Conservation (phyloP, 1,284 basidiomycete species). For the Gymnopus androsaceus region DNA sequence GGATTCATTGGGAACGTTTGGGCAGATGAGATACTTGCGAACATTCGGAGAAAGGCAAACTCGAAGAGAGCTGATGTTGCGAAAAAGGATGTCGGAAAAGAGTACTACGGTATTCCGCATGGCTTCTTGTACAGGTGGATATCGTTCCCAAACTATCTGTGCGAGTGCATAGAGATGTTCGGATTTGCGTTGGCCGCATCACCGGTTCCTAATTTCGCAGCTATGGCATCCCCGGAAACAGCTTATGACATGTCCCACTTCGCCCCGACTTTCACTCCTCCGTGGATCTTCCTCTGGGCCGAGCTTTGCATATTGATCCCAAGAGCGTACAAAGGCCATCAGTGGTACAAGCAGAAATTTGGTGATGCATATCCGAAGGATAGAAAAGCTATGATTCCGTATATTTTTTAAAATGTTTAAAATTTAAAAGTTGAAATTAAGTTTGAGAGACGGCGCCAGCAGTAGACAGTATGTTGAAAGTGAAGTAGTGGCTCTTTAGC, state of each 20-base stretch:
- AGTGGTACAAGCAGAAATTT: slow-evolving; percentile 80
- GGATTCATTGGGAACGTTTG: slow-evolving; percentile 81
- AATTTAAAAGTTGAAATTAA: too few species aligned
- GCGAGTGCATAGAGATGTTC: slow-evolving; percentile 89
- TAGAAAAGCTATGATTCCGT: slow-evolving; percentile 68
- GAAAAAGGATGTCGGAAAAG: slow-evolving; percentile 17
- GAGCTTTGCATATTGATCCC: slow-evolving; percentile 79
- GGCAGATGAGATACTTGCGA: slow-evolving; percentile 87
- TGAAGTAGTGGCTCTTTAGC: too few species aligned
- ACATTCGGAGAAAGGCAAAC: slow-evolving; percentile 48
- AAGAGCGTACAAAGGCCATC: slow-evolving; percentile 76
- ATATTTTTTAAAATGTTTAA: slow-evolving; percentile 44
- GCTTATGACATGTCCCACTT: slow-evolving; percentile 27
- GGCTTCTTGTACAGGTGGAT: slow-evolving; percentile 79
- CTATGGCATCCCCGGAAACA: not conserved
- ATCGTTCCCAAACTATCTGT: slow-evolving; percentile 93
- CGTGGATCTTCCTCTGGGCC: slow-evolving; percentile 75
- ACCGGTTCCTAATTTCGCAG: slow-evolving; percentile 33
- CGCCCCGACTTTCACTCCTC: slow-evolving; percentile 53
- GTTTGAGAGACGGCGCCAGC: too few species aligned
- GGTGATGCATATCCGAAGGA: slow-evolving; percentile 62
- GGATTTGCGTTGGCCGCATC: slow-evolving; percentile 74
- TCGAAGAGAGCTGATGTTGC: slow-evolving; percentile 26
- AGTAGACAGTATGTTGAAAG: too few species aligned
- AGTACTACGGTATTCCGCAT: slow-evolving; percentile 81